Evolutionary conservation across 2,329 filamentous ascomycete genomes (phyloP).

Genomic region (Hymenoscyphus salicellus): DNA sequence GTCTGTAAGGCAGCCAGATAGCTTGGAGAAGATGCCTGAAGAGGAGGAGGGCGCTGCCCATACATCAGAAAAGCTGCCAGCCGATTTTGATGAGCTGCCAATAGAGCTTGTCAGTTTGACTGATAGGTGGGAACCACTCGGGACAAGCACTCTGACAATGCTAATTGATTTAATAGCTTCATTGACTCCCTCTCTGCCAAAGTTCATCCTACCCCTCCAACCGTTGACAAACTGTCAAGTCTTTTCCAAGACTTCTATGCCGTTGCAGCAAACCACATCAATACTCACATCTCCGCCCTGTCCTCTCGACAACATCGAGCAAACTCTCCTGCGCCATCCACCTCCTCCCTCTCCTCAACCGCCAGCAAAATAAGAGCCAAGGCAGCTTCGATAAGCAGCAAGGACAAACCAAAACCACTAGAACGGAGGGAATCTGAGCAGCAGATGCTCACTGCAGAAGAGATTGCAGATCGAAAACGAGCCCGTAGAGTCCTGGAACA

Average conservation of each 20-base stretch:
- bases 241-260: slow-evolving; percentile 94
- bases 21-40: slow-evolving; percentile 42
- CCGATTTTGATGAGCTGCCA: slow-evolving; percentile 80
- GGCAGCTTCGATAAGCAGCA: slow-evolving; percentile 52
- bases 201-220: slow-evolving; percentile 79
- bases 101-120: slow-evolving; percentile 89
- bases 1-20: slow-evolving; percentile 27
- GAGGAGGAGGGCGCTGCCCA: slow-evolving; percentile 29
- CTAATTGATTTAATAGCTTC: slow-evolving; percentile 58
- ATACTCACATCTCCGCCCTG: slow-evolving; percentile 79
- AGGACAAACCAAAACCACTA: slow-evolving; percentile 48
- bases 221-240: slow-evolving; percentile 76
- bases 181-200: slow-evolving; percentile 85
- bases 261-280: slow-evolving; percentile 75
- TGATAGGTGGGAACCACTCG: slow-evolving; percentile 61
- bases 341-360: slow-evolving; percentile 55
- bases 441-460: slow-evolving; percentile 87
- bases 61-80: slow-evolving; percentile 29
- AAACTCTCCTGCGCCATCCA: slow-evolving; percentile 52
- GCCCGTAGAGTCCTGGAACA: slow-evolving; percentile 74
- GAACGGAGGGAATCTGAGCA: slow-evolving; percentile 50
- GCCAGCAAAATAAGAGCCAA: slow-evolving; percentile 56
- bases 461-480: slow-evolving; percentile 76
- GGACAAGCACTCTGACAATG: slow-evolving; percentile 12
- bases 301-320: slow-evolving; percentile 72